Base-by-base conservation (phyloP, 192 early-diverging fungal genomes). In the Coemansia sp. region DNA sequence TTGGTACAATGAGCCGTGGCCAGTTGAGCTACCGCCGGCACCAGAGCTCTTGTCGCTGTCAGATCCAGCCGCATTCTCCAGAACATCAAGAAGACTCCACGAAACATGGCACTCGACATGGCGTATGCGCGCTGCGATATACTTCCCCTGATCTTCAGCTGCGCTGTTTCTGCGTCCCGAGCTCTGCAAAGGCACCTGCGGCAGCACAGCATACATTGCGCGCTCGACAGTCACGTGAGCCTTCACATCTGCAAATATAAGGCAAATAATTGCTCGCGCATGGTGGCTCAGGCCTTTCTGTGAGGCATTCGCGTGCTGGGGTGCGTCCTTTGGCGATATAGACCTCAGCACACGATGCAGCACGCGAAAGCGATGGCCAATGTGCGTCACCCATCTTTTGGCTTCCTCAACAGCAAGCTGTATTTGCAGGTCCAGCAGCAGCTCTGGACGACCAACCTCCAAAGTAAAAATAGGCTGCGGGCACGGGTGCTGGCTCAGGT, bases 381-480 rank as follows among this genome's bases (percentile, higher is more conserved):
- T 64, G 35, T 67, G 67, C 12, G 6, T 45, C 20, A 43, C 55
- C 79, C 79, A 81, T 18, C 9, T 21, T 31, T 55, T 51, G 3
- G 79, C 70, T 20, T 72, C 70, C 34, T 75, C 79, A 39, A 81
- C n/a, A 9, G 79, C 79, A 34, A 81, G 58, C 70, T 76, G 73
- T 0, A 67, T 72, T 20, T 49, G 61, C 64, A 81, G 59, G 35
- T 81, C 74, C 15, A 81, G 56, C n/a, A 61, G 28, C 12, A 76
- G 61, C 64, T 81, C 79, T 3, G 79, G 79, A 1, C 60, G 66
- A 26, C 63, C 69, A 9, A 81, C 25, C 15, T 81, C 70, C 15
- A 81, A 16, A 16, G 58, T 60, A 37, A 81, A 72, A 23, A 67
- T 61, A 1, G 79, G 79, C 53, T 81, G 73, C 16, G 79, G 79